Base-by-base conservation (phyloP, 1,139 yeast genomes). In the Debaryomycetaceae sp. region DNA sequence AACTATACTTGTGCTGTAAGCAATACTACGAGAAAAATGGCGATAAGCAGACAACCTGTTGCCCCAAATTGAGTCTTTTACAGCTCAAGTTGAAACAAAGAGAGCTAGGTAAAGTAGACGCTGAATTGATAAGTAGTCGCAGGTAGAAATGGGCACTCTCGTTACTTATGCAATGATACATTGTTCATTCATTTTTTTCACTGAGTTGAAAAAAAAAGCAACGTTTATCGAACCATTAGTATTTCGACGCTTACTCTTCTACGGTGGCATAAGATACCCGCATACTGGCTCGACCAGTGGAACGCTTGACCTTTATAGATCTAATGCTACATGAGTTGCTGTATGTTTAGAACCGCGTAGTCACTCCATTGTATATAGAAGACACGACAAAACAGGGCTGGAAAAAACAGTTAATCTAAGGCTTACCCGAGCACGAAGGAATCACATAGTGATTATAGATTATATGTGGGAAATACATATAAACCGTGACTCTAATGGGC, bases 401-500 rank as follows among this genome's bases (percentile, higher is more conserved):
- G 64, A 65, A 66, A 70, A 78, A 78, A 76, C 73, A 57, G 17
- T 67, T 75, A 58, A 64, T 85, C 88, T 85, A 75, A 83, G 92
- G 85, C 86, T 70, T 65, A 84, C 92, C 92, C 92, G 89, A 85
- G 94, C 94, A 85, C 94, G 87, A 78, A 76, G 68, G 51, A 61
- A 61, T 63, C 74, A 67, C 71, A 66, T 39, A 59, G 71, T 61
- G 69, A 60, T 48, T 53, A 62, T 56, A 65, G 78, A 65, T 58
- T 70, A 67, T 67, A 70, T 69, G 79, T 70, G 59, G 70, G 57
- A 59, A n/a, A 52, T 47, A 61, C 75, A 70, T 63, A 65, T 65
- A 74, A 65, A 63, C 81, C 88, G 94, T 84, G 92, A 85, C 94
- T 85, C 94, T 85, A 77, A 78, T 78, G 94, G 94, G 92, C 83